Percentiles rank a stretch among this genome's conserved stretches.
phyloP scores from a whole-genome alignment of 768 basidiomycete species.

The Galerina marginata region DNA sequence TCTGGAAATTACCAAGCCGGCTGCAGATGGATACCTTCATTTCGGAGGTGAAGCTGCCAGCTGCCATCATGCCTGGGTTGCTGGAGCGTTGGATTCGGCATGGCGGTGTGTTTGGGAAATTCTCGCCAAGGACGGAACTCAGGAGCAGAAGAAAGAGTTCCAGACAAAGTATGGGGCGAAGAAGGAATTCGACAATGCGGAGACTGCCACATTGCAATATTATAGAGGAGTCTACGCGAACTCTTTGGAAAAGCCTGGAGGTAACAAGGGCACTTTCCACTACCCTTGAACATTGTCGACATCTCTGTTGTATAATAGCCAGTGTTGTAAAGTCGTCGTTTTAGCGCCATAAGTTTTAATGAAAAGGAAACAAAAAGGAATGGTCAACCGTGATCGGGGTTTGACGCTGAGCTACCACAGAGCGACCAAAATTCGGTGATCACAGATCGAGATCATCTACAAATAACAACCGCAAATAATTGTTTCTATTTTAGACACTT shows the following conservation, averaged over 20 bases:
- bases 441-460: too few relatives aligned
- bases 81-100: constrained; percentile 11
- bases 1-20: constrained; percentile 9
- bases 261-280: constrained; percentile 9
- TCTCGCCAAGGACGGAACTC: constrained; percentile 11
- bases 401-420: too few relatives aligned
- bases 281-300: not conserved
- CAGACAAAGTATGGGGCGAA: not conserved
- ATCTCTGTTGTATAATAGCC: not conserved
- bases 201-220: constrained; percentile 8
- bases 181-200: constrained; percentile 8
- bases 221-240: constrained; percentile 12
- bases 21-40: constrained; percentile 10
- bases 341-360: too few relatives aligned
- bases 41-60: constrained; percentile 13
- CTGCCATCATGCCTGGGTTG: constrained; percentile 16
- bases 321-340: too few relatives aligned
- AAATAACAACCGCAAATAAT: too few relatives aligned
- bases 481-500: too few relatives aligned
- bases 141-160: constrained; percentile 1
- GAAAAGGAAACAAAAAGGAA: too few relatives aligned
- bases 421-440: too few relatives aligned
- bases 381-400: too few relatives aligned
- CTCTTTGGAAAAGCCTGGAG: constrained; percentile 11
- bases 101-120: constrained; percentile 15